Percentiles rank a stretch among this genome's conserved stretches.
Conservation (phyloP, 192 early-diverging fungal genomes). For the Backusella luteola region DNA sequence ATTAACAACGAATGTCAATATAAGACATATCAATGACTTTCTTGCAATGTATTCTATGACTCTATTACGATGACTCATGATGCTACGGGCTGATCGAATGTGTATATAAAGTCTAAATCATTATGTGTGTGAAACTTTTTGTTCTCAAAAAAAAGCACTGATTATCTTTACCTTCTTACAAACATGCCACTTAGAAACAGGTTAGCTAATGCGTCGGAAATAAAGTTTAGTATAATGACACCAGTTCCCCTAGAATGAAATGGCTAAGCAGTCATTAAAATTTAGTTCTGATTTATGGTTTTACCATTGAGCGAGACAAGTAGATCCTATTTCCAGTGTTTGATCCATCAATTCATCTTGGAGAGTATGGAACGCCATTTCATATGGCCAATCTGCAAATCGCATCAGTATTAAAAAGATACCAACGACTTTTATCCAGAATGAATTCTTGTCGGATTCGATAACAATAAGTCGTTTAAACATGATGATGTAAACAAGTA, state of each 20-base stretch:
- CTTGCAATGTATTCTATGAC: constrained; percentile 30
- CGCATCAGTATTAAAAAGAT: constrained; percentile 20
- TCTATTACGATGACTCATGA: constrained; percentile 22
- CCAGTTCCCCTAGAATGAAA: constrained; percentile 25
- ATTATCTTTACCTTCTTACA: constrained; percentile 20
- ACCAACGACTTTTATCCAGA: constrained; percentile 28
- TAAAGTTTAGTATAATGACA: constrained; percentile 34
- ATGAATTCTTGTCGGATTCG: constrained; percentile 19
- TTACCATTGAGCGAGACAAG: constrained; percentile 33
- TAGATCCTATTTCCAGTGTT: constrained; percentile 5
- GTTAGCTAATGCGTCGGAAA: constrained; percentile 29
- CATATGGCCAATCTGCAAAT: constrained; percentile 43
- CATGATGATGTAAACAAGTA: constrained; percentile 31
- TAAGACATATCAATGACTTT: constrained; percentile 32
- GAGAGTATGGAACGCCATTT: constrained; percentile 17
- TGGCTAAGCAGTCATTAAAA: neutral
- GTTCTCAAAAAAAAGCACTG: neutral
- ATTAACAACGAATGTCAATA: constrained; percentile 34
- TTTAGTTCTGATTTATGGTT: no score
- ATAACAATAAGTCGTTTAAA: constrained; percentile 31
- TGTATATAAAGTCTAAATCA: constrained; percentile 25
- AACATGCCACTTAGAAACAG: constrained; percentile 39
- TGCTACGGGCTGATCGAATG: constrained; percentile 3
- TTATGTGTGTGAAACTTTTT: no score
- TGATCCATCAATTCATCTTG: constrained; percentile 11